These are phyloP conservation scores for Telopea speciosissima DNA, from an alignment of 177 flowering plant species.

Conservation along the genomic window DNA sequence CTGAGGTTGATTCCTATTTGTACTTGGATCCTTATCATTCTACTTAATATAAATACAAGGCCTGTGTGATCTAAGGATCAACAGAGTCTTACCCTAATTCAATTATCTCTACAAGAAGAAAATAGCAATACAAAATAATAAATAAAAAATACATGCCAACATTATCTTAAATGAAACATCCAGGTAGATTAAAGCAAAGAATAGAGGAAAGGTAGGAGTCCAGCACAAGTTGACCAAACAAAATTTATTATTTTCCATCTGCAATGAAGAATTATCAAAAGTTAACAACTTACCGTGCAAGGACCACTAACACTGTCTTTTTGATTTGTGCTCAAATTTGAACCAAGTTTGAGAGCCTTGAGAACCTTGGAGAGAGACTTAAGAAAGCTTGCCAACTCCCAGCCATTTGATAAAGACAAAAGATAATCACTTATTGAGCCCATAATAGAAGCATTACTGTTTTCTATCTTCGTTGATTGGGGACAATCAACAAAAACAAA, in stretches of 20 bases:
- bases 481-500: conserved; percentile 88
- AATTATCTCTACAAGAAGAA: no score
- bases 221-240: not conserved
- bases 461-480: conserved; percentile 72
- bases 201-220: not conserved
- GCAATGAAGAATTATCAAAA: not conserved
- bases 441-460: conserved; percentile 60
- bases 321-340: conserved; percentile 37
- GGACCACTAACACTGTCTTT: conserved; percentile 70
- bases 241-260: no score
- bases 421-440: conserved; percentile 90
- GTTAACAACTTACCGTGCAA: conserved; percentile 55
- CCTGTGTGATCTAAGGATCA: no score
- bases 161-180: no score
- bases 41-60: no score
- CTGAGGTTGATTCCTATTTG: no score
- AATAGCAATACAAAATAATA: no score
- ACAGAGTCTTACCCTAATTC: no score
- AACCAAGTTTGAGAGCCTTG: conserved; percentile 58
- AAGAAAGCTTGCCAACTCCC: conserved; percentile 80
- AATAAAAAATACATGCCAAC: not conserved
- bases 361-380: conserved; percentile 80
- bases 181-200: not conserved
- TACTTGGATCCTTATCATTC: no score
- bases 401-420: conserved; percentile 78